phyloP scores from a whole-genome alignment of 805 yeast genomes.

The Phaffomyces opuntiae region DNA sequence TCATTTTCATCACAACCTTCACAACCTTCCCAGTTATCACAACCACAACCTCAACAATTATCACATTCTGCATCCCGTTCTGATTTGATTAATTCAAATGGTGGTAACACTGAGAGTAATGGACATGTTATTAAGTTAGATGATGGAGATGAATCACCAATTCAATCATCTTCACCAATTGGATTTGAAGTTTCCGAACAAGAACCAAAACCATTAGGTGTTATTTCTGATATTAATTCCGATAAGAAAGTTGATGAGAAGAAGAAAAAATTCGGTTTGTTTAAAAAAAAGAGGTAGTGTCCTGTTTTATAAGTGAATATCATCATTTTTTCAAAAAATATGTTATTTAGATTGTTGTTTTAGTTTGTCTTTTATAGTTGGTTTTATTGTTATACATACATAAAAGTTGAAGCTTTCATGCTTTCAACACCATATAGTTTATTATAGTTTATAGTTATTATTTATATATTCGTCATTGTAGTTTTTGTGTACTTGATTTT shows the following conservation, averaged over 20 bases:
- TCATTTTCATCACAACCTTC: neutral
- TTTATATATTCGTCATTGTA: too few relatives aligned
- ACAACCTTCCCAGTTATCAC: neutral
- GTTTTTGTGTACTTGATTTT: too few relatives aligned
- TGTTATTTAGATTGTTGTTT: too few relatives aligned
- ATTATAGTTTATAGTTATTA: too few relatives aligned
- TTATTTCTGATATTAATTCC: conserved; percentile 2
- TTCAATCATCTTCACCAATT: neutral
- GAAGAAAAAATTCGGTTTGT: conserved; percentile 10
- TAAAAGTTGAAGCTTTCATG: too few relatives aligned
- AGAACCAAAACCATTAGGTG: conserved; percentile 10
- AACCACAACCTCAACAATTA: neutral
- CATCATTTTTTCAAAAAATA: too few relatives aligned
- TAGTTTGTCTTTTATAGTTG: too few relatives aligned
- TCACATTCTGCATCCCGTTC: conserved; percentile 6
- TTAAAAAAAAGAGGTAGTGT: conserved; percentile 4
- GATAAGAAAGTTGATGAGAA: conserved; percentile 1
- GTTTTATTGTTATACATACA: too few relatives aligned
- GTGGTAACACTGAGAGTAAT: too few relatives aligned
- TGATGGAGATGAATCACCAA: neutral
- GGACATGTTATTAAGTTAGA: neutral
- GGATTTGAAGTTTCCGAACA: neutral
- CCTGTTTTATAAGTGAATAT: neutral
- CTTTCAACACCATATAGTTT: too few relatives aligned
- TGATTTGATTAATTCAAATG: neutral